Evolutionary conservation across 768 basidiomycete species (phyloP).

Genomic region (Scleroderma citrinum): DNA sequence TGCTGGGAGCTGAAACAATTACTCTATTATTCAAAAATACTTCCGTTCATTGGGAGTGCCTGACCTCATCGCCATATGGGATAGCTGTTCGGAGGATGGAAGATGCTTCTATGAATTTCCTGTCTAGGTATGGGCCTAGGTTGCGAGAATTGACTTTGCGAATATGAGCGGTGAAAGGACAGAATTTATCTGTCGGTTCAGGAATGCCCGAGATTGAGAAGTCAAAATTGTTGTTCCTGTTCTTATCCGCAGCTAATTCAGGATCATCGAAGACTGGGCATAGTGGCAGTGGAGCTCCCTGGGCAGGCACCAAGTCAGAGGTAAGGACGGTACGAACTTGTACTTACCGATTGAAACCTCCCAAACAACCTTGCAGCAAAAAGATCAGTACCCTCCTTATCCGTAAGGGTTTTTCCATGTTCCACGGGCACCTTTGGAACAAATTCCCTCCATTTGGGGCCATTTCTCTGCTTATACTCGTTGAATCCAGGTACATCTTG

Average conservation of each 20-base stretch:
- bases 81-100: constrained; percentile 29
- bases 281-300: constrained; percentile 40
- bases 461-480: constrained; percentile 35
- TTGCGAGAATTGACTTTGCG: constrained; percentile 43
- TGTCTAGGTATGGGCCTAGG: constrained; percentile 14
- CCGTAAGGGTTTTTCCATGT: constrained; percentile 19
- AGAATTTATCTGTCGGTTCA: constrained; percentile 11
- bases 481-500: constrained; percentile 51
- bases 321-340: not conserved
- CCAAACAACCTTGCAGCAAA: constrained; percentile 49
- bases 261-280: constrained; percentile 40
- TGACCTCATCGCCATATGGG: constrained; percentile 31
- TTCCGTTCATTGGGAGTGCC: not conserved
- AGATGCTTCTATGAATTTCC: constrained; percentile 15
- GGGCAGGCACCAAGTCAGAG: not conserved
- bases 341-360: constrained; percentile 49
- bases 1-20: not conserved
- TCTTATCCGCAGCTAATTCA: constrained; percentile 15
- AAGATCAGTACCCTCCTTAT: constrained; percentile 40
- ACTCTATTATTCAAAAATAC: not conserved
- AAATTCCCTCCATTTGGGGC: constrained; percentile 3
- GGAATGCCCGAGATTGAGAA: constrained; percentile 9
- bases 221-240: constrained; percentile 40
- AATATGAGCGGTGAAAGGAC: constrained; percentile 44
- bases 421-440: constrained; percentile 15